Percentiles rank a stretch among this genome's conserved stretches.
phyloP scores from a whole-genome alignment of 306 rosid genomes.

The Acacia melanoxylon region DNA sequence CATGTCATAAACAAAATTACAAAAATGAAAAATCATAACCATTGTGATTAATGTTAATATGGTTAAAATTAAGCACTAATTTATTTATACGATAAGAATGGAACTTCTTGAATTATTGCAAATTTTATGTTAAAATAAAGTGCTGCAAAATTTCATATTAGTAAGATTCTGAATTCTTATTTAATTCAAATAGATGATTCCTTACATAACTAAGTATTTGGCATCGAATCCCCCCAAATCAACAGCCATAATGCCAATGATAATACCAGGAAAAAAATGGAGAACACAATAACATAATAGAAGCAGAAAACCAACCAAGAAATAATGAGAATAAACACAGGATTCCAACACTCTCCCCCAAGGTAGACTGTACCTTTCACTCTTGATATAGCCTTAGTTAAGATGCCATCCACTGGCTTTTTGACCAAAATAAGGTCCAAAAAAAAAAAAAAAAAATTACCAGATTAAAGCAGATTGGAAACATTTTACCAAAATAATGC shows the following conservation, averaged over 20 bases:
- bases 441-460: too few species aligned
- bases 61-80: not conserved
- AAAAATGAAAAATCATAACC: not conserved
- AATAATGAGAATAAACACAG: not conserved
- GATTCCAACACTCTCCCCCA: not conserved
- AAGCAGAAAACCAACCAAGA: too few species aligned
- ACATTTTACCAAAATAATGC: too few species aligned
- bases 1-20: slow-evolving; percentile 25
- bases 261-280: too few species aligned
- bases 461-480: too few species aligned
- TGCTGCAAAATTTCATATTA: not conserved
- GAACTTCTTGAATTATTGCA: not conserved
- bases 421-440: too few species aligned
- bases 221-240: not conserved
- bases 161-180: not conserved
- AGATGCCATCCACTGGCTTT: not conserved
- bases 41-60: slow-evolving; percentile 12
- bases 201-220: not conserved
- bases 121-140: not conserved
- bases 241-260: not conserved
- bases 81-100: not conserved
- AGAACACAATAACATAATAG: too few species aligned
- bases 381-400: not conserved
- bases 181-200: too few species aligned
- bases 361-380: not conserved